Conservation (phyloP, 805 yeast species). For the Kodamaea lidongshanica region DNA sequence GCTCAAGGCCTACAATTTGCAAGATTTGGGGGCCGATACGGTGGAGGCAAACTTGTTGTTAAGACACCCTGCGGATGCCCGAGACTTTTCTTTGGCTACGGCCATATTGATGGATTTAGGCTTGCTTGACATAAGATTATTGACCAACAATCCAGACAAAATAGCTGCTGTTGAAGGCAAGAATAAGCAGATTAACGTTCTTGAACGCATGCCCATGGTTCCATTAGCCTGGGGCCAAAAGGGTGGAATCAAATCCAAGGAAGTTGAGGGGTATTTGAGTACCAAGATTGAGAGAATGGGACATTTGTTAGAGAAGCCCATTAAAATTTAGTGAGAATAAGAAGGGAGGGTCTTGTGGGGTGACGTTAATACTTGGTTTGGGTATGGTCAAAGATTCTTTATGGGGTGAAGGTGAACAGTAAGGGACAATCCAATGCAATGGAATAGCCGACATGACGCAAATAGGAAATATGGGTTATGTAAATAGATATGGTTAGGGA, state of each 20-base stretch:
- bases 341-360: no score
- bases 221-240: slow-evolving; percentile 77
- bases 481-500: no score
- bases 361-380: no score
- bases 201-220: slow-evolving; percentile 92
- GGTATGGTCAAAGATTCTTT: no score
- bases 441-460: no score
- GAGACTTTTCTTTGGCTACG: slow-evolving; percentile 89
- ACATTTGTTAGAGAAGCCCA: slow-evolving; percentile 60
- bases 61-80: slow-evolving; percentile 97
- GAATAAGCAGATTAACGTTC: slow-evolving; percentile 64
- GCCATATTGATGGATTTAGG: slow-evolving; percentile 85
- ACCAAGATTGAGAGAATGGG: slow-evolving; percentile 98
- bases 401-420: no score
- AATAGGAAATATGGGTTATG: no score
- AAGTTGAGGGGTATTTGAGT: slow-evolving; percentile 86
- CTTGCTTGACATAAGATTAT: slow-evolving; percentile 58
- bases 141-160: slow-evolving; percentile 96
- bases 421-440: no score
- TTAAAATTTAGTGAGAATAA: slow-evolving; percentile 38
- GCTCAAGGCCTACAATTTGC: slow-evolving; percentile 91
- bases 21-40: slow-evolving; percentile 97
- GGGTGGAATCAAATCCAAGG: slow-evolving; percentile 72
- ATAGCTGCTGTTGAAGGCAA: slow-evolving; percentile 91
- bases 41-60: slow-evolving; percentile 90